Conservation (phyloP, 2,329 filamentous ascomycete genomes). For the Myriosclerotinia duriaeana region DNA sequence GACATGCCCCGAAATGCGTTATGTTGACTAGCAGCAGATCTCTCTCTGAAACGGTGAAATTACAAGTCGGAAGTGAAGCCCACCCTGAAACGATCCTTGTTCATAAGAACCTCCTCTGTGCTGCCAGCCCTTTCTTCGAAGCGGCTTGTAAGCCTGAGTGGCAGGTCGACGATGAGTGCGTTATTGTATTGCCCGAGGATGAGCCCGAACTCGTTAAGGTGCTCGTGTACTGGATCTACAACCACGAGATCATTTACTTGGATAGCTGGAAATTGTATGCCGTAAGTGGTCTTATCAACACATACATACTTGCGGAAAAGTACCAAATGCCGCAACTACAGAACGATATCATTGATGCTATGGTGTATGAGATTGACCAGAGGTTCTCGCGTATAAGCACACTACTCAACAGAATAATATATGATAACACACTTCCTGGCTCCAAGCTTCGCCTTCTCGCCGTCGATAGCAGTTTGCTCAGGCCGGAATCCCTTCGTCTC, state of each 20-base stretch:
- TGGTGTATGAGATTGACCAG: background rate
- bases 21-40: no score
- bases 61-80: conserved; percentile 12
- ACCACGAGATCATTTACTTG: background rate
- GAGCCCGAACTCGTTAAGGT: background rate
- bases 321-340: conserved; percentile 5
- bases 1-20: no score
- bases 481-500: no score
- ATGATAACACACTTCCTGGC: background rate
- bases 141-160: conserved; percentile 25
- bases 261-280: no score
- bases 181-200: conserved; percentile 19
- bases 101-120: conserved; percentile 27
- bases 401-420: accelerated
- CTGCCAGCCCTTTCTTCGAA: conserved; percentile 24
- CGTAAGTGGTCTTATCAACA: background rate
- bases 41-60: background rate
- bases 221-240: background rate
- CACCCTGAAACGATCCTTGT: background rate
- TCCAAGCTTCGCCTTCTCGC: background rate
- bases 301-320: background rate
- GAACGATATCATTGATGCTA: conserved; percentile 7
- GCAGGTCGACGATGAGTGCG: conserved; percentile 6
- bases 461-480: background rate
- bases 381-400: accelerated